Percentiles rank a stretch among this genome's conserved stretches.
These are phyloP conservation scores for Podaxis sp. DNA, from an alignment of 768 basidiomycete genomes.

Conservation along the genomic window DNA sequence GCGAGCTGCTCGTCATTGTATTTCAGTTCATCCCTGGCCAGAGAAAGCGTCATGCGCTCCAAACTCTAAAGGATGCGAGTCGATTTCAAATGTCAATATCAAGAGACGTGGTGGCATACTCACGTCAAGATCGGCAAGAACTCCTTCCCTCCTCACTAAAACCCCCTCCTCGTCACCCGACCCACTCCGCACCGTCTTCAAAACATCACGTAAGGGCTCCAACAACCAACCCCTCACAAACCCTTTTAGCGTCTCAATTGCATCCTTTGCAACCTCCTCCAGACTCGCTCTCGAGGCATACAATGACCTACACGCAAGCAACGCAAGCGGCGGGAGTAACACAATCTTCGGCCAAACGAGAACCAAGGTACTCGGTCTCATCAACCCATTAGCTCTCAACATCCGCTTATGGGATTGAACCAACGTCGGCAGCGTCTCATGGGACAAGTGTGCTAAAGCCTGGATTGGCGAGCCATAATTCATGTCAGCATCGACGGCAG, in stretches of 20 bases:
- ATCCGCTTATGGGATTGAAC: slow-evolving; percentile 13
- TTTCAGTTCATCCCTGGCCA: slow-evolving; percentile 78
- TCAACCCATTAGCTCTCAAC: slow-evolving; percentile 15
- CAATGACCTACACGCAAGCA: slow-evolving; percentile 56
- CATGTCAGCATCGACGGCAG: slow-evolving; percentile 7
- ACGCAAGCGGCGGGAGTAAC: slow-evolving; percentile 66
- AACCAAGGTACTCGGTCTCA: slow-evolving; percentile 27
- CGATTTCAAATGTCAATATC: background rate
- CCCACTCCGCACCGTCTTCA: slow-evolving; percentile 80
- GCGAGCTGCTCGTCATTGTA: slow-evolving; percentile 65
- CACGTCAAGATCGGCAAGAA: slow-evolving; percentile 84
- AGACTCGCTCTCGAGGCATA: slow-evolving; percentile 38
- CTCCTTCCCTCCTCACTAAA: slow-evolving; percentile 77
- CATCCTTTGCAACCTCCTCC: slow-evolving; percentile 51
- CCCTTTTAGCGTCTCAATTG: slow-evolving; percentile 61
- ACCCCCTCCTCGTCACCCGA: slow-evolving; percentile 50
- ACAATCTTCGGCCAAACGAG: slow-evolving; percentile 83
- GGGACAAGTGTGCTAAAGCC: slow-evolving; percentile 10
- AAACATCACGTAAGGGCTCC: slow-evolving; percentile 79
- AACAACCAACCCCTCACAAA: slow-evolving; percentile 85
- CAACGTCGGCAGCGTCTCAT: slow-evolving; percentile 3
- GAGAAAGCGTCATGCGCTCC: slow-evolving; percentile 86
- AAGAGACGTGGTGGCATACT: slow-evolving; percentile 18
- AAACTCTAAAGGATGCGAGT: slow-evolving; percentile 55
- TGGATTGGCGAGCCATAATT: slow-evolving; percentile 4